These are phyloP conservation scores for Mortierella claussenii DNA, from an alignment of 192 early-diverging fungal genomes.

Conservation along the genomic window DNA sequence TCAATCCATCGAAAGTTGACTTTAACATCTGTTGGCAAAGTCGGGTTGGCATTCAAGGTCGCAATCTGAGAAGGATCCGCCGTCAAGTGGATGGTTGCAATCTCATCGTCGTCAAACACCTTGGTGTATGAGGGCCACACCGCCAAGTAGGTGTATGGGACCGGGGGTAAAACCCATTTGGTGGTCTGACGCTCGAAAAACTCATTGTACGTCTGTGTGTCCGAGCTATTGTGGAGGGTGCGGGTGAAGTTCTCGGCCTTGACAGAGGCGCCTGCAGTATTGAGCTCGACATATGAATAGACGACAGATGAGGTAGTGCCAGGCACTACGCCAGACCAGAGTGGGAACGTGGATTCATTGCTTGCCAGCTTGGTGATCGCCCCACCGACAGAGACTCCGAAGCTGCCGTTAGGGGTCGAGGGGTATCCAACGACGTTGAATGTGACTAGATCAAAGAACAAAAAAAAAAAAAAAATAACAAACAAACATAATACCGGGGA, in stretches of 20 bases:
- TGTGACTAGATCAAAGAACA: constrained; percentile 23
- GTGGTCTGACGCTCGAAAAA: constrained; percentile 61
- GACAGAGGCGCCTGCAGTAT: constrained; percentile 23
- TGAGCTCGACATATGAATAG: constrained; percentile 46
- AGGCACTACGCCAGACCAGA: constrained; percentile 29
- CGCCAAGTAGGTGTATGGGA: constrained; percentile 59
- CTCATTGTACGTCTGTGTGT: constrained; percentile 54
- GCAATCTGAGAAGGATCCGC: constrained; percentile 40
- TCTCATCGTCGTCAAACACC: constrained; percentile 54
- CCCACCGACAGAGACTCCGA: constrained; percentile 31
- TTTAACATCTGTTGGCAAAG: constrained; percentile 24
- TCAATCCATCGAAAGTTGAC: constrained; percentile 55
- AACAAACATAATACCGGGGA: no score
- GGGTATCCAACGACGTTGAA: constrained; percentile 46
- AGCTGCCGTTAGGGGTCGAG: background rate
- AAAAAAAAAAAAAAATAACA: no score
- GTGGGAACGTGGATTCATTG: constrained; percentile 29
- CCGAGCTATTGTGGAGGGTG: constrained; percentile 44
- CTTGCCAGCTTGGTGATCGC: constrained; percentile 23
- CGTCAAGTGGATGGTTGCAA: constrained; percentile 57
- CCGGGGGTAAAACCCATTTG: constrained; percentile 30
- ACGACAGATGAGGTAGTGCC: constrained; percentile 26
- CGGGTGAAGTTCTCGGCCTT: constrained; percentile 45
- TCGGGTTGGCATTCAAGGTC: constrained; percentile 37
- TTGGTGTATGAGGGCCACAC: constrained; percentile 57